Evolutionary conservation across 139 green algal genomes (phyloP).

Genomic region (Tetradesmus obliquus): DNA sequence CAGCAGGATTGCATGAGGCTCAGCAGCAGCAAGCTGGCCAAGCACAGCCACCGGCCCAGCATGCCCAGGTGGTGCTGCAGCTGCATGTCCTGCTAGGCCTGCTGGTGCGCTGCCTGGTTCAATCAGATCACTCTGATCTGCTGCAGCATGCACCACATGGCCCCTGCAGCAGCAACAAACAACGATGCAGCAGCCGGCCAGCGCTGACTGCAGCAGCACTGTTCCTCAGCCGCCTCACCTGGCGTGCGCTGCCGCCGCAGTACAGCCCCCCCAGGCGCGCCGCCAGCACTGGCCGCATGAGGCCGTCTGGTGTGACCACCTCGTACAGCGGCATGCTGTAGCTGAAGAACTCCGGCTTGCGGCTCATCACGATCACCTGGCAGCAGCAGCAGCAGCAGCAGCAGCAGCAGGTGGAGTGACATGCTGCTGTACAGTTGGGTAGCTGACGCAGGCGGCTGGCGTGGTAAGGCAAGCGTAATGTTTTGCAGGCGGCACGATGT

Average conservation of each 20-base stretch:
- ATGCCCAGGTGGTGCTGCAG: no score
- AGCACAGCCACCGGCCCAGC: background rate
- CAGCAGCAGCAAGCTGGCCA: background rate
- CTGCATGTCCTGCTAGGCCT: no score
- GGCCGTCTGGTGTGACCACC: conserved; percentile 93
- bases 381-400: background rate
- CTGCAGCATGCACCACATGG: no score
- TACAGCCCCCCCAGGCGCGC: conserved; percentile 88
- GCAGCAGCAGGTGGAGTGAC: background rate
- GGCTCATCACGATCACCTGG: conserved; percentile 90
- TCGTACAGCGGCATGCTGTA: conserved; percentile 86
- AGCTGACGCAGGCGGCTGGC: no score
- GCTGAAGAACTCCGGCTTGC: conserved; percentile 97
- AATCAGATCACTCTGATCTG: no score
- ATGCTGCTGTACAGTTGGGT: background rate
- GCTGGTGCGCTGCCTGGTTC: no score
- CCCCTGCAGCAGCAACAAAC: background rate
- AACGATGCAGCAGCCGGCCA: background rate
- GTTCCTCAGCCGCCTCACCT: background rate
- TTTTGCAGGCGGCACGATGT: no score
- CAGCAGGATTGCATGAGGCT: background rate
- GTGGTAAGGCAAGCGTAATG: no score
- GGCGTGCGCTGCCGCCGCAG: conserved; percentile 79
- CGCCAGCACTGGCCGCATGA: conserved; percentile 87
- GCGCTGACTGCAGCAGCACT: background rate